Base-by-base conservation (phyloP, 441 rosid species). In the Euphorbia schlechtendalii region DNA sequence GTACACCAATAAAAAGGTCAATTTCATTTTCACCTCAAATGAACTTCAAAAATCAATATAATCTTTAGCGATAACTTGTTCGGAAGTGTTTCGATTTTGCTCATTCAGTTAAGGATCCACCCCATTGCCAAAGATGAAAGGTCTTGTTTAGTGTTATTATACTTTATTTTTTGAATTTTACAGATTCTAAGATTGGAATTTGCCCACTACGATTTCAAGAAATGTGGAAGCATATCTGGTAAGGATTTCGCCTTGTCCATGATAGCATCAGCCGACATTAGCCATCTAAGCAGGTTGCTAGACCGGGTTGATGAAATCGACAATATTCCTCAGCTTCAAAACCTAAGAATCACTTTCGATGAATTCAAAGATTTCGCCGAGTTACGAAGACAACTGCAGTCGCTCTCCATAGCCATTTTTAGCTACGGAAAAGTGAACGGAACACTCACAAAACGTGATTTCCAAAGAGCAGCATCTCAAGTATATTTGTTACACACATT, bases 261-360 rank as follows among this genome's bases (percentile, higher is more conserved):
- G 85, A 96, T 94, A 69, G 96, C 99, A 74, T 83, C 97, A 34
- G 99, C 99, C 65, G 93, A 90, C 76, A 77, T 87, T 75, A 77
- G 80, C 30, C 85, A 86, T 69, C 67, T 89, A 71, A 57, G 77
- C 69, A 73, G 59, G 74, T 78, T 94, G 74, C 88, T 90, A 64
- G 81, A 83, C 73, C 83, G 83, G 71, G 99, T 82, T 65, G 90
- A 90, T 11, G 73, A 77, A 70, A 63, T 90, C 72, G 69, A 78
- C 22, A 72, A 80, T 17, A 77, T 76, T 45, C 67, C 75, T 1
- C 76, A 74, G 67, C 86, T 90, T 43, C 56, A 32, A 48, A 83
- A 86, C 63, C 66, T 75, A 6, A 84, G 80, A 52, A 81, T 94
- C 57, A 76, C 88, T n/a, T 76, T 81, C 14, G 73, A 86, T 61